Conservation (phyloP, 169 alveolate species). For the Plasmodium blacklocki region DNA sequence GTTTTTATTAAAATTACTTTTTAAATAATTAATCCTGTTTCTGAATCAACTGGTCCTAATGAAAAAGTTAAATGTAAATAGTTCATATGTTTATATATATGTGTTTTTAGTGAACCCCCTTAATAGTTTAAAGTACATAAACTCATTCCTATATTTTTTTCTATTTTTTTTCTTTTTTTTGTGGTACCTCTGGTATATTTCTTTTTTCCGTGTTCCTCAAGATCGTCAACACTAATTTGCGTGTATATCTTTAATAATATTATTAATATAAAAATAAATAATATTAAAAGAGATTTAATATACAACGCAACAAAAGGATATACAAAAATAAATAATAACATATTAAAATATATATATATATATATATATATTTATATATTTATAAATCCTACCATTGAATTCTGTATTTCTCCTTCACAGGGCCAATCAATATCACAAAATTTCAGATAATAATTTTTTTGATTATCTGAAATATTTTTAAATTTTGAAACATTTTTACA, state of each 20-base stretch:
- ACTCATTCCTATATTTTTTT: too few species aligned
- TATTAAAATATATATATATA: neutral
- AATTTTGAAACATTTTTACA: constrained; percentile 35
- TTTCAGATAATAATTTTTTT: constrained; percentile 50
- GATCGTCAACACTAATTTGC: too few species aligned
- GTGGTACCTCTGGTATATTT: neutral
- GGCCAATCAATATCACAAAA: constrained; percentile 71
- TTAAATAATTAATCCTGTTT: constrained; percentile 53
- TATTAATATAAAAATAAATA: too few species aligned
- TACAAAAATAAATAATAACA: neutral
- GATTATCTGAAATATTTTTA: constrained; percentile 51
- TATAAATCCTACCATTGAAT: constrained; percentile 23
- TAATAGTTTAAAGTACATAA: too few species aligned
- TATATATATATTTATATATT: neutral
- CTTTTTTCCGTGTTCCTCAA: neutral
- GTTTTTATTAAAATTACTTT: neutral
- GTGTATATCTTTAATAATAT: too few species aligned
- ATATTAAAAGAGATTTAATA: neutral
- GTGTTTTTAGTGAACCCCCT: neutral
- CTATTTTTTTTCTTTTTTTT: neutral
- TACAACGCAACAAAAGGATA: neutral
- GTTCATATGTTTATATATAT: neutral
- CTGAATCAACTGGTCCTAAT: constrained; percentile 51
- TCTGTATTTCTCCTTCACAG: constrained; percentile 61
- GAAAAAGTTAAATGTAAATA: neutral